phyloP scores from a whole-genome alignment of 208 protist genomes.

The Trypanosoma rangeli region DNA sequence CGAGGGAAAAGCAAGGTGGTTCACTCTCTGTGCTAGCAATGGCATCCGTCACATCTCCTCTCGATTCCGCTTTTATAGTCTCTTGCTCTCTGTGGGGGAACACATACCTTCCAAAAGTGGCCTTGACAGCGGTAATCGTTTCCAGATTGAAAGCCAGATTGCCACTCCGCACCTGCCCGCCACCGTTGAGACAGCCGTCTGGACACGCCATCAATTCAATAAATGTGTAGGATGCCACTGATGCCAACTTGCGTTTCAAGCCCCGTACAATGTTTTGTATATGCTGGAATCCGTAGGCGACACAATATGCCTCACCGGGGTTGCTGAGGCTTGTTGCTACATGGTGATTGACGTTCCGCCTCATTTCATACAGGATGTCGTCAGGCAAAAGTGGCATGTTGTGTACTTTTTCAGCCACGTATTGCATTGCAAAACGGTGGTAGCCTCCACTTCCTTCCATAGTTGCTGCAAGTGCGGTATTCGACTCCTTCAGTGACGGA shows the following conservation, averaged over 20 bases:
- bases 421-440: slow-evolving; percentile 44
- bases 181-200: slow-evolving; percentile 96
- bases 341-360: slow-evolving; percentile 74
- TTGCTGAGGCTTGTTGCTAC: slow-evolving; percentile 38
- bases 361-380: slow-evolving; percentile 50
- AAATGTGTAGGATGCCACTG: slow-evolving; percentile 78
- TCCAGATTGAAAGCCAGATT: slow-evolving; percentile 6
- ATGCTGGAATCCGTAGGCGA: slow-evolving; percentile 97
- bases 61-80: not conserved
- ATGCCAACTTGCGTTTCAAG: slow-evolving; percentile 75
- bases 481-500: slow-evolving; percentile 1
- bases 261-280: slow-evolving; percentile 97
- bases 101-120: slow-evolving; percentile 15
- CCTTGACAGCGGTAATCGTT: slow-evolving; percentile 20
- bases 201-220: slow-evolving; percentile 99
- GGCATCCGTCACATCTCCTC: not conserved
- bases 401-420: slow-evolving; percentile 16
- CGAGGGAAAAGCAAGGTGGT: slow-evolving; percentile 30
- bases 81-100: not conserved
- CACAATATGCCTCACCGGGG: slow-evolving; percentile 65
- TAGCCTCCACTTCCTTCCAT: slow-evolving; percentile 78
- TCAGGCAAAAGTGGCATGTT: slow-evolving; percentile 7
- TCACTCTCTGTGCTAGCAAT: not conserved
- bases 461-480: slow-evolving; percentile 12
- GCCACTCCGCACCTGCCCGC: slow-evolving; percentile 84